Evolutionary conservation across 495 filamentous ascomycete genomes (phyloP).

Genomic region (Talaromyces wortmannii): DNA sequence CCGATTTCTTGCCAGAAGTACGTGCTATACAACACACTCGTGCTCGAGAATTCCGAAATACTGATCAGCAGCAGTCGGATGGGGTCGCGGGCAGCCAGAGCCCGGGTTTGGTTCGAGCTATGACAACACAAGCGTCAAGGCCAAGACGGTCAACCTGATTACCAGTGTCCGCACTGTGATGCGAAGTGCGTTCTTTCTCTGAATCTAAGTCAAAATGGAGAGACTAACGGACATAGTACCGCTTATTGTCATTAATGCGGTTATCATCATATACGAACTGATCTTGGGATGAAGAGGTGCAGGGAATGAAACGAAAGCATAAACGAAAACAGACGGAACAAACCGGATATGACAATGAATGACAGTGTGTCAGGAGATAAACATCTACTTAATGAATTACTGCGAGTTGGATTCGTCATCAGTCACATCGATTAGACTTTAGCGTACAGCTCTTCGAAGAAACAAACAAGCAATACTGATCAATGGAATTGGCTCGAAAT

Average conservation of each 20-base stretch:
- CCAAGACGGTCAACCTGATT: slow-evolving; percentile 81
- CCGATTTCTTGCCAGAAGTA: slow-evolving; percentile 93
- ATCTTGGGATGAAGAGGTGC: slow-evolving; percentile 62
- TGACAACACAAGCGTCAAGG: slow-evolving; percentile 76
- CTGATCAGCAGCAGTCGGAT: slow-evolving; percentile 56
- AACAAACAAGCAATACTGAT: no score
- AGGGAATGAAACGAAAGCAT: not conserved
- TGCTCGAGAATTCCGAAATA: slow-evolving; percentile 4
- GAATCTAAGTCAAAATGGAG: not conserved
- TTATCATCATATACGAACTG: slow-evolving; percentile 85
- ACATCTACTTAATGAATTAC: no score
- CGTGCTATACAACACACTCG: slow-evolving; percentile 16
- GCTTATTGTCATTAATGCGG: slow-evolving; percentile 82
- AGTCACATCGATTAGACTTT: no score
- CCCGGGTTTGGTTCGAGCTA: slow-evolving; percentile 65
- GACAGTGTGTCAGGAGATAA: no score
- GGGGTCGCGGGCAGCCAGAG: slow-evolving; percentile 60
- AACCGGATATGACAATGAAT: no score
- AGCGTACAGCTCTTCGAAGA: no score
- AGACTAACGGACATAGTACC: slow-evolving; percentile 55
- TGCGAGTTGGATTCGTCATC: no score
- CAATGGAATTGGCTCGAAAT: no score
- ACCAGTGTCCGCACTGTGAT: slow-evolving; percentile 86
- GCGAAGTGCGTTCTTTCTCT: slow-evolving; percentile 64
- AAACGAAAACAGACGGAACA: not conserved